Conservation (phyloP, 495 filamentous ascomycete genomes). For the Penicillium goetzii region DNA sequence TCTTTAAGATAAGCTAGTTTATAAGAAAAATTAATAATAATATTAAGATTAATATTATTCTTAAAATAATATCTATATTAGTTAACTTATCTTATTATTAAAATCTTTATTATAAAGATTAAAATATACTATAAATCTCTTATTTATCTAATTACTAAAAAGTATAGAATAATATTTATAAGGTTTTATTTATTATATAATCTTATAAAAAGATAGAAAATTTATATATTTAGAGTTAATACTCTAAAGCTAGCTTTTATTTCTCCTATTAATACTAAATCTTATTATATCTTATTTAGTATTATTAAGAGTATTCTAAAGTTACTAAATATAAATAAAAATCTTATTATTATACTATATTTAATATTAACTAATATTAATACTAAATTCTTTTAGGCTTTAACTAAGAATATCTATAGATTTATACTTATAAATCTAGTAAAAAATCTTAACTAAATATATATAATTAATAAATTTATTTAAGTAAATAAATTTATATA, state of each 20-base stretch:
- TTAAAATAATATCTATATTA: conserved; percentile 53
- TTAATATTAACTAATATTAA: conserved; percentile 68
- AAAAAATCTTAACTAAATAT: conserved; percentile 42
- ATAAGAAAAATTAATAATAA: conserved; percentile 59
- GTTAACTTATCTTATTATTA: conserved; percentile 62
- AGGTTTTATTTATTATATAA: conserved; percentile 44
- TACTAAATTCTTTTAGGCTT: conserved; percentile 61
- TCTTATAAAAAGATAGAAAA: conserved; percentile 34
- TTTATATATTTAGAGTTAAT: conserved; percentile 26
- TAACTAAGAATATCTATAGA: conserved; percentile 61
- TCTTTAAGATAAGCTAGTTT: conserved; percentile 33
- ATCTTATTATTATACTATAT: conserved; percentile 56
- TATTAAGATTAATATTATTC: conserved; percentile 63
- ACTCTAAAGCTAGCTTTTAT: conserved; percentile 54
- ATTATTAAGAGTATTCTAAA: conserved; percentile 57
- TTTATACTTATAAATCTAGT: conserved; percentile 46
- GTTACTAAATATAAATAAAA: conserved; percentile 46
- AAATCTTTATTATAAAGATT: conserved; percentile 22
- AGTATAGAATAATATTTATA: conserved; percentile 56
- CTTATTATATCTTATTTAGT: conserved; percentile 52
- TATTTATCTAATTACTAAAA: conserved; percentile 51
- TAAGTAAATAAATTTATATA: conserved; percentile 21
- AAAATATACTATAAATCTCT: conserved; percentile 46
- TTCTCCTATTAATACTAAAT: conserved; percentile 51
- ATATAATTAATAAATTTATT: conserved; percentile 58